Evolutionary conservation across 139 green algal species (phyloP).

Genomic region (Edaphochlamys debaryana): DNA sequence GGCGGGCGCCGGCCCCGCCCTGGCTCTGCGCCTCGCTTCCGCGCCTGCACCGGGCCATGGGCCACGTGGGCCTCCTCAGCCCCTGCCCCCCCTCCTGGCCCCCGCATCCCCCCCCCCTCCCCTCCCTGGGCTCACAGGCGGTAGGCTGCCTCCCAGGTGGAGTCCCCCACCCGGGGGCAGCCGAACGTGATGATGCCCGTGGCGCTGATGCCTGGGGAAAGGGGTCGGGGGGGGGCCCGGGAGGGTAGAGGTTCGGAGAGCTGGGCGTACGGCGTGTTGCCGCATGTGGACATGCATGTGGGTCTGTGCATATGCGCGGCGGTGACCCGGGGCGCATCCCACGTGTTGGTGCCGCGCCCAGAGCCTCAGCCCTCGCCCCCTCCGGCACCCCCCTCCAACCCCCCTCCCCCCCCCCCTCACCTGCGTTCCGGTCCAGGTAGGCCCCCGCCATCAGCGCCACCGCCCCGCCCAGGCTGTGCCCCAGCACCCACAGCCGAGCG

Average conservation of each 20-base stretch:
- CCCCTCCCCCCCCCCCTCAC: not conserved
- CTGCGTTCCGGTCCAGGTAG: not conserved
- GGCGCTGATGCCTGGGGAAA: not conserved
- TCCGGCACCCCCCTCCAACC: not conserved
- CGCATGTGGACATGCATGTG: no score
- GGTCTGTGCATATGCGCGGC: no score
- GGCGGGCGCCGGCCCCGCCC: no score
- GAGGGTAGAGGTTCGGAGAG: no score
- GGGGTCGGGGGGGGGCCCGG: not conserved
- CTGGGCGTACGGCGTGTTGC: no score
- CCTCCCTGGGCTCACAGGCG: not conserved
- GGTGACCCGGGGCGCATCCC: no score
- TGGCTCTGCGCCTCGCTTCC: no score
- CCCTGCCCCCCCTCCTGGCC: no score
- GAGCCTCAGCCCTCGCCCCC: not conserved
- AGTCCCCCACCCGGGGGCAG: slow-evolving; percentile 17
- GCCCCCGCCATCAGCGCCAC: slow-evolving; percentile 23
- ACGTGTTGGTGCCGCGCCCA: no score
- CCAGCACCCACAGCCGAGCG: slow-evolving; percentile 27
- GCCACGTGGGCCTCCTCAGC: no score
- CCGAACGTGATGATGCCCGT: slow-evolving; percentile 17
- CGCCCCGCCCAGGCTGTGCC: slow-evolving; percentile 29
- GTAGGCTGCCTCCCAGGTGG: slow-evolving; percentile 4
- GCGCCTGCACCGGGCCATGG: no score
- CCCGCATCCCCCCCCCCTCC: not conserved